Percentiles rank a stretch among this genome's conserved stretches.
Evolutionary conservation across 345 rosid species (phyloP).

Genomic region (Acer campestre): DNA sequence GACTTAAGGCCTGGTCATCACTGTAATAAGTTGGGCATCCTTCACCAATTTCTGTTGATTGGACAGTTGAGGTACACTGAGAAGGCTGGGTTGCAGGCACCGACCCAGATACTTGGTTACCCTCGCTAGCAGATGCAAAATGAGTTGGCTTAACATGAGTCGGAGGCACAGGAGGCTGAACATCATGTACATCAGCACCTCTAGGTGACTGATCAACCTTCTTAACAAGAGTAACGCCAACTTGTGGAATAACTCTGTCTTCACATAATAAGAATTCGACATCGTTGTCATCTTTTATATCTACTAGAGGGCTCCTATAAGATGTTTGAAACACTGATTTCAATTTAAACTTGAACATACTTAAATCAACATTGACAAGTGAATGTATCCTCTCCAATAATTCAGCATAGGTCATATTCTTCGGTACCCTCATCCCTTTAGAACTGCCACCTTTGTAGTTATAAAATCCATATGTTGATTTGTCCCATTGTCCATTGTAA

Average conservation of each 20-base stretch:
- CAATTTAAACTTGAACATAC: neutral
- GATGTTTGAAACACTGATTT: neutral
- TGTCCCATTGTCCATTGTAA: conserved; percentile 6
- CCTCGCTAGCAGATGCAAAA: neutral
- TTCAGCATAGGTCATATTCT: neutral
- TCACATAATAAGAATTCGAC: conserved; percentile 1
- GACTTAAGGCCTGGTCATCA: neutral
- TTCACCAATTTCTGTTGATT: neutral
- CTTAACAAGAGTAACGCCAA: neutral
- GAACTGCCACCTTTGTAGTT: neutral
- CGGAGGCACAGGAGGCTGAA: neutral
- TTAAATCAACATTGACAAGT: neutral
- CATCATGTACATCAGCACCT: neutral
- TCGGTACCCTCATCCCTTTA: conserved; percentile 2
- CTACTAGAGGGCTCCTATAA: conserved; percentile 5
- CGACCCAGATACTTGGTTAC: neutral
- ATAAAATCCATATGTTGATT: neutral
- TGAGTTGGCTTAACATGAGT: neutral
- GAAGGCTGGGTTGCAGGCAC: conserved; percentile 3
- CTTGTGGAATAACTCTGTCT: conserved; percentile 5
- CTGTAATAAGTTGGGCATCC: neutral
- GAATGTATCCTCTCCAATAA: neutral
- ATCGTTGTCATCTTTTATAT: neutral
- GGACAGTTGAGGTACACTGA: neutral
- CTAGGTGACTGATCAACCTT: neutral